A percentile compares a stretch with the other conserved stretches of the same genome.
phyloP scores from a whole-genome alignment of 1,284 basidiomycete genomes.

The Gymnopus androsaceus region DNA sequence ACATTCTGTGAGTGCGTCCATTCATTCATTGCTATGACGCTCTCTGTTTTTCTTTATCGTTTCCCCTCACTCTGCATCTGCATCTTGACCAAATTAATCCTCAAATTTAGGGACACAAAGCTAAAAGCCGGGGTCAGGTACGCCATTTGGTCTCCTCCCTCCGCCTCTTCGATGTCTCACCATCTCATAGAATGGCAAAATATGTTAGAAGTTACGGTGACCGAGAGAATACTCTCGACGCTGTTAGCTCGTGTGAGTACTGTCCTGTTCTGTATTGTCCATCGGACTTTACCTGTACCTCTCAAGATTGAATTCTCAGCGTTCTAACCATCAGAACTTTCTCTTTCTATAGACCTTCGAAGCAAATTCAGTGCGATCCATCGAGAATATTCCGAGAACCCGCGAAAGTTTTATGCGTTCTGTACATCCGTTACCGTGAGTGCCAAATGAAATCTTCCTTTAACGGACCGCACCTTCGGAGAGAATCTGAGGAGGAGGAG shows the following conservation, averaged over 20 bases:
- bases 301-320: not conserved
- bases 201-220: constrained; percentile 77
- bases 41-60: too few relatives aligned
- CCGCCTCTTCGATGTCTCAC: not conserved
- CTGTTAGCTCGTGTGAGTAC: constrained; percentile 66
- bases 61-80: too few relatives aligned
- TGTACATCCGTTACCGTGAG: constrained; percentile 75
- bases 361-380: constrained; percentile 79
- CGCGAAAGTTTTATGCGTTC: constrained; percentile 78
- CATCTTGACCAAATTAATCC: too few relatives aligned
- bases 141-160: not conserved
- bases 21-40: too few relatives aligned
- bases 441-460: not conserved
- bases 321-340: not conserved
- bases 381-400: constrained; percentile 71
- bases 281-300: not conserved
- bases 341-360: constrained; percentile 55
- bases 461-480: too few relatives aligned
- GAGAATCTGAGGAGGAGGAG: too few relatives aligned
- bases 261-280: not conserved
- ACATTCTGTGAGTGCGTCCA: too few relatives aligned
- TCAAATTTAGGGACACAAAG: too few relatives aligned
- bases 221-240: constrained; percentile 69
- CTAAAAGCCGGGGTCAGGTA: constrained; percentile 59
- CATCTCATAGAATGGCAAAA: constrained; percentile 49